Conservation (phyloP, 1,139 yeast genomes). For the Lodderomyces margitis region DNA sequence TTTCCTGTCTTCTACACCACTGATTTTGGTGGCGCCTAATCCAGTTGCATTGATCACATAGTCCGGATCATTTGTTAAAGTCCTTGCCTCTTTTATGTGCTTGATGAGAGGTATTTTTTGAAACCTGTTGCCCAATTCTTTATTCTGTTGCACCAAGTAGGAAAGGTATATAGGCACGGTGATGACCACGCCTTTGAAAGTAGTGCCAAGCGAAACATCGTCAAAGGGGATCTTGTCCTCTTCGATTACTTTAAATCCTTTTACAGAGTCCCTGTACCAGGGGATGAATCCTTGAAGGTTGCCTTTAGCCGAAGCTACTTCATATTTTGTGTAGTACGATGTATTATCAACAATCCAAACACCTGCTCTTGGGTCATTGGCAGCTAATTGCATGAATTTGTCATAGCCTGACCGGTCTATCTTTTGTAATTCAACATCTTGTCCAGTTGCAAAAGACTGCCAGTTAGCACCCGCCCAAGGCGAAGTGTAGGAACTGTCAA, state of each 20-base stretch:
- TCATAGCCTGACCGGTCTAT: constrained; percentile 42
- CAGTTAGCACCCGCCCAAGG: constrained; percentile 49
- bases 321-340: constrained; percentile 27
- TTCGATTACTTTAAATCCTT: constrained; percentile 29
- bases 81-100: constrained; percentile 28
- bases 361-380: constrained; percentile 45
- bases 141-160: constrained; percentile 40
- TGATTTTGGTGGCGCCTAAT: constrained; percentile 29
- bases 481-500: constrained; percentile 34
- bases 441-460: constrained; percentile 42
- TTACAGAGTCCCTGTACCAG: constrained; percentile 46
- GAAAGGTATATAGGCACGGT: constrained; percentile 50
- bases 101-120: constrained; percentile 27
- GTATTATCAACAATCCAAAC: constrained; percentile 34
- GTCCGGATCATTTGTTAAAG: constrained; percentile 28
- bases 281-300: constrained; percentile 28
- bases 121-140: constrained; percentile 35
- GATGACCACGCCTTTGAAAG: constrained; percentile 48
- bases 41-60: constrained; percentile 49
- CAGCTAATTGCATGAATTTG: constrained; percentile 39
- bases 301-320: constrained; percentile 10
- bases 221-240: constrained; percentile 29
- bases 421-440: constrained; percentile 31
- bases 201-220: constrained; percentile 37
- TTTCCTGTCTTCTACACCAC: constrained; percentile 32